A percentile compares a stretch with the other conserved stretches of the same genome.
phyloP scores from a whole-genome alignment of 2,329 filamentous ascomycete genomes.

The Cryphonectria carpinicola region DNA sequence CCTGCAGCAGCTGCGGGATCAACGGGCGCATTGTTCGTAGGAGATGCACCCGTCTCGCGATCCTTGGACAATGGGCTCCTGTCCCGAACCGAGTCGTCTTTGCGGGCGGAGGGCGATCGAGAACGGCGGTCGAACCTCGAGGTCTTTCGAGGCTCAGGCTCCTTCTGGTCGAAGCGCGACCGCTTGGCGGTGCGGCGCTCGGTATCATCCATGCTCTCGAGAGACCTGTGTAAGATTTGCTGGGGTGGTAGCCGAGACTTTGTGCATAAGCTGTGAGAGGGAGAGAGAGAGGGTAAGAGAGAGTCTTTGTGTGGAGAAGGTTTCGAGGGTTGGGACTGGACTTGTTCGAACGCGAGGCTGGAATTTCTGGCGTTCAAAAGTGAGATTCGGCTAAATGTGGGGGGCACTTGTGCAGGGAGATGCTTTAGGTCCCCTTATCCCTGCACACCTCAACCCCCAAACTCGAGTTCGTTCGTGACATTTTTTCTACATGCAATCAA shows the following conservation, averaged over 20 bases:
- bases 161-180: constrained; percentile 92
- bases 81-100: constrained; percentile 72
- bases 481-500: background rate
- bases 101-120: constrained; percentile 73
- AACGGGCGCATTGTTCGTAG: constrained; percentile 56
- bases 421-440: background rate
- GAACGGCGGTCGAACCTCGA: constrained; percentile 93
- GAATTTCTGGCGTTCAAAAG: constrained; percentile 14
- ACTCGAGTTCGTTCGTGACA: background rate
- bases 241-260: background rate
- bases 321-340: constrained; percentile 19
- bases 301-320: constrained; percentile 4
- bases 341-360: constrained; percentile 17
- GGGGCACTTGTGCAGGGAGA: background rate
- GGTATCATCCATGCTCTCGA: constrained; percentile 70
- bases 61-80: constrained; percentile 73
- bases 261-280: background rate
- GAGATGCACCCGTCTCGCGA: constrained; percentile 39
- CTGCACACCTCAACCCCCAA: background rate
- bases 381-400: constrained; percentile 15
- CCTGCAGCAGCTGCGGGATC: constrained; percentile 81
- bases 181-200: constrained; percentile 76
- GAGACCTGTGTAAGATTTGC: constrained; percentile 12
- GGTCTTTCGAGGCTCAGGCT: constrained; percentile 73
- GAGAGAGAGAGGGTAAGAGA: background rate